Percentiles rank a stretch among this genome's conserved stretches.
phyloP scores from a whole-genome alignment of 2,329 filamentous ascomycete genomes.

The Fusarium sp. region DNA sequence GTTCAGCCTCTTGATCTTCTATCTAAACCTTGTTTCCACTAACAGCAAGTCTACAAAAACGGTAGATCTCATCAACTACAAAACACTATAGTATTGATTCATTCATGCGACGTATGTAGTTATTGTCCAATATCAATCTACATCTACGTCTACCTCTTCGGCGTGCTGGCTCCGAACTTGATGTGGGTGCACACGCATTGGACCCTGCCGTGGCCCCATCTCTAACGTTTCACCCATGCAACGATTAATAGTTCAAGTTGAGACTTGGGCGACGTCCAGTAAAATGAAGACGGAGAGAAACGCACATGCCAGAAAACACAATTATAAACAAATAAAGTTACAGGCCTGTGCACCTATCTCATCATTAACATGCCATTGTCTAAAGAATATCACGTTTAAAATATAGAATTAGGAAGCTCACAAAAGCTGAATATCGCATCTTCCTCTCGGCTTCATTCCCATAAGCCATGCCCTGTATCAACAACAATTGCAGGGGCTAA shows the following conservation, averaged over 20 bases:
- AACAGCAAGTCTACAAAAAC: not conserved
- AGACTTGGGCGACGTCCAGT: not conserved
- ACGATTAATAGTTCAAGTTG: slow-evolving; percentile 4
- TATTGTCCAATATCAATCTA: not conserved
- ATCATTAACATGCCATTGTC: slow-evolving; percentile 47
- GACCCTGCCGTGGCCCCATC: slow-evolving; percentile 47
- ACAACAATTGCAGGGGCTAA: not conserved
- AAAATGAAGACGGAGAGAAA: slow-evolving; percentile 4
- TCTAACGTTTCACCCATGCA: slow-evolving; percentile 28
- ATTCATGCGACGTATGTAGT: not conserved
- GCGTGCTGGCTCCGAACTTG: slow-evolving; percentile 37
- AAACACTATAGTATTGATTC: not conserved
- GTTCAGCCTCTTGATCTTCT: not conserved
- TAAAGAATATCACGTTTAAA: slow-evolving; percentile 20
- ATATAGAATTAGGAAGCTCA: slow-evolving; percentile 24
- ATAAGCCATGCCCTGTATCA: slow-evolving; percentile 23
- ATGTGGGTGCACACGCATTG: slow-evolving; percentile 41
- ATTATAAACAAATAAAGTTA: slow-evolving; percentile 46
- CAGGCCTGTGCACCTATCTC: slow-evolving; percentile 44
- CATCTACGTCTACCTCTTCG: slow-evolving; percentile 37
- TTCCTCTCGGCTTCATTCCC: slow-evolving; percentile 38
- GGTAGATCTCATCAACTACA: not conserved
- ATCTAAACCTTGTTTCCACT: slow-evolving; percentile 3
- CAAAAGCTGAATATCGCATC: not conserved
- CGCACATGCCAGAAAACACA: slow-evolving; percentile 49